Evolutionary conservation across 805 yeast species (phyloP), one percentile per base, ranked within the genome.

Genomic region (Wickerhamomyces bisporus): DNA sequence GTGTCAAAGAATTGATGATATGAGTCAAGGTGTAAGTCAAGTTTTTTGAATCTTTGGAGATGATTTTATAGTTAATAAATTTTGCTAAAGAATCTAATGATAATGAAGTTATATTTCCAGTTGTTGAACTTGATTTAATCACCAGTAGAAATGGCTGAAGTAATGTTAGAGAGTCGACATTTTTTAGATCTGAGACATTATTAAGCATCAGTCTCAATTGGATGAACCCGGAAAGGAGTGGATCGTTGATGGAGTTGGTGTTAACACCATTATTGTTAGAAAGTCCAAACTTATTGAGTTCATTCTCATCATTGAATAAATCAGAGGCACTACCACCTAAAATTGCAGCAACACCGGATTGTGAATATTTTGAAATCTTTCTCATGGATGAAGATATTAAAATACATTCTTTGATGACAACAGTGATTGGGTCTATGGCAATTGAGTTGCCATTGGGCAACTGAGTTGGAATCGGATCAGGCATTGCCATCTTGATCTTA

Each of bases 331-430:
- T 72, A 5, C 84, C 79, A 2, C 93, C 84, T 32, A 91, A 66
- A 23, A 91, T 77, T 6, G 95, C 86, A 9, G 96, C 91, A 27
- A 89, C 93, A 3, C 88, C 86, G 6, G 81, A 72, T 35, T 82
- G 83, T 30, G 83, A 75, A 48, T 83, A 82, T 45, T 85, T 77
- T 55, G 88, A 76, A 45, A 85, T 72, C 55, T 87, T 88, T 39
- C 97, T 71, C 95, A 93, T 87, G 17, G 93, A 88, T 15, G 95
- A 81, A 15, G 91, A 77, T 36, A 93, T 75, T 40, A 81, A 72
- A 53, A 86, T 83, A 59, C 96, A 87, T 65, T 93, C 98, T 55
- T 85, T 84, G 43, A 87, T 79, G 47, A 87, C 83, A 49, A 91
- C 77, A 2, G 94, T 83, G 39, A 82, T 73, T 12, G 94, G 85